A percentile compares a stretch with the other conserved stretches of the same genome.
Conservation (phyloP, 2,329 filamentous ascomycete genomes). For the Ascocoryne sarcoides region DNA sequence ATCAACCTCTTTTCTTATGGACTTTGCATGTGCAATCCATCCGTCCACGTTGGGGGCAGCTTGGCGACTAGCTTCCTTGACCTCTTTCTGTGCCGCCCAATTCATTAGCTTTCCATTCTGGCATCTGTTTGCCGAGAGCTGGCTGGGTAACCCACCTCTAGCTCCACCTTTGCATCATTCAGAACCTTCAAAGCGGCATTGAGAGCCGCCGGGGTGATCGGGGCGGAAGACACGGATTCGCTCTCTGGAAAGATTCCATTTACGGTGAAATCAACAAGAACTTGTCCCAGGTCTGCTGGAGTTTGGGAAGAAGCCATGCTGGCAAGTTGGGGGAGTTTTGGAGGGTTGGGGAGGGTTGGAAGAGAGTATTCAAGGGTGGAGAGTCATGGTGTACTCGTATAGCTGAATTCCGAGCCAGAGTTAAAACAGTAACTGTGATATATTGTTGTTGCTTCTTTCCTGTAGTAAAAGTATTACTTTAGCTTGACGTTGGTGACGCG, state of each 20-base stretch:
- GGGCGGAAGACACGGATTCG: conserved; percentile 30
- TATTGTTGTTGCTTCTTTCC: too few relatives aligned
- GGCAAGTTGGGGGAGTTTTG: too few relatives aligned
- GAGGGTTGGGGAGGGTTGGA: too few relatives aligned
- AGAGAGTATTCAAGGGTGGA: too few relatives aligned
- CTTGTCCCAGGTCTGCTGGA: conserved; percentile 38
- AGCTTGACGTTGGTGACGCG: too few relatives aligned
- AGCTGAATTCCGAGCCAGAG: too few relatives aligned
- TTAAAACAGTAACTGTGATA: too few relatives aligned
- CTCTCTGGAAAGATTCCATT: conserved; percentile 40
- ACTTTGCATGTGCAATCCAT: conserved; percentile 79
- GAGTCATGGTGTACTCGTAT: too few relatives aligned
- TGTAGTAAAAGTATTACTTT: too few relatives aligned
- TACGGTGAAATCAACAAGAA: conserved; percentile 54
- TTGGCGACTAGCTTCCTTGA: conserved; percentile 67
- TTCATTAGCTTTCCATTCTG: too few relatives aligned
- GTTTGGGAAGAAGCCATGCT: conserved; percentile 19
- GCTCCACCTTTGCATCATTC: conserved; percentile 34
- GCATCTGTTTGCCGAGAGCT: too few relatives aligned
- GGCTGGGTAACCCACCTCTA: too few relatives aligned
- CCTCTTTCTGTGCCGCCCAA: conserved; percentile 37
- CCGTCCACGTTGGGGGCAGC: conserved; percentile 71
- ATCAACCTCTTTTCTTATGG: conserved; percentile 77
- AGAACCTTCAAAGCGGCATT: conserved; percentile 35
- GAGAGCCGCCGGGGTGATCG: conserved; percentile 27